Conservation (phyloP, 108 stramenopile species). For the Conticribra guillardii region DNA sequence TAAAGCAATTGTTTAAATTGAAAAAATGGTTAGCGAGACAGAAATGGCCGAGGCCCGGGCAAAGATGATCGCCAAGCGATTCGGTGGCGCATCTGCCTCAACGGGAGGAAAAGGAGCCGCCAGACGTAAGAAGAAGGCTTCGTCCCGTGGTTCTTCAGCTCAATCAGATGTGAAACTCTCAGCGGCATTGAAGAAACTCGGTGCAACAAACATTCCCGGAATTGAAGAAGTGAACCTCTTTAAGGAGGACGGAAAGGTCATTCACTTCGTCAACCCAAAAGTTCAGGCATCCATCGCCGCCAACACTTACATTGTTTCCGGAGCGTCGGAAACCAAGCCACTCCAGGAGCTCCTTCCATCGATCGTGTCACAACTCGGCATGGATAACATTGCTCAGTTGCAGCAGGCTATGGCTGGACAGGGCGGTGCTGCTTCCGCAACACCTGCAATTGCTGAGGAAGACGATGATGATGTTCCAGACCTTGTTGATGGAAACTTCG, state of each 20-base stretch:
- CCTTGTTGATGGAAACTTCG: constrained; percentile 96
- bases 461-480: constrained; percentile 96
- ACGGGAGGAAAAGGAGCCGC: constrained; percentile 94
- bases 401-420: constrained; percentile 73
- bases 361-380: constrained; percentile 96
- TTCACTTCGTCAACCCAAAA: constrained; percentile 95
- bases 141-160: constrained; percentile 77
- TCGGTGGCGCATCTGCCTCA: constrained; percentile 78
- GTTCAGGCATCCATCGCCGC: constrained; percentile 96
- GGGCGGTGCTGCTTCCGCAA: constrained; percentile 44
- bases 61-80: constrained; percentile 93
- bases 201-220: constrained; percentile 96
- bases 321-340: constrained; percentile 90
- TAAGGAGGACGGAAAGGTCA: constrained; percentile 97
- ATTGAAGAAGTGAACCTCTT: constrained; percentile 99
- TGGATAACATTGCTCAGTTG: constrained; percentile 89
- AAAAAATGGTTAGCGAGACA: constrained; percentile 63
- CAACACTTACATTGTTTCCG: constrained; percentile 98
- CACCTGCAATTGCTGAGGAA: constrained; percentile 61
- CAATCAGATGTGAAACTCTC: constrained; percentile 95
- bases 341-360: constrained; percentile 94
- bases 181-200: constrained; percentile 94
- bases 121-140: constrained; percentile 95
- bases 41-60: constrained; percentile 84
- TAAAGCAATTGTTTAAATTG: neutral